Evolutionary conservation across 2,329 filamentous ascomycete species (phyloP).

Genomic region (Ambrosiella xylebori): DNA sequence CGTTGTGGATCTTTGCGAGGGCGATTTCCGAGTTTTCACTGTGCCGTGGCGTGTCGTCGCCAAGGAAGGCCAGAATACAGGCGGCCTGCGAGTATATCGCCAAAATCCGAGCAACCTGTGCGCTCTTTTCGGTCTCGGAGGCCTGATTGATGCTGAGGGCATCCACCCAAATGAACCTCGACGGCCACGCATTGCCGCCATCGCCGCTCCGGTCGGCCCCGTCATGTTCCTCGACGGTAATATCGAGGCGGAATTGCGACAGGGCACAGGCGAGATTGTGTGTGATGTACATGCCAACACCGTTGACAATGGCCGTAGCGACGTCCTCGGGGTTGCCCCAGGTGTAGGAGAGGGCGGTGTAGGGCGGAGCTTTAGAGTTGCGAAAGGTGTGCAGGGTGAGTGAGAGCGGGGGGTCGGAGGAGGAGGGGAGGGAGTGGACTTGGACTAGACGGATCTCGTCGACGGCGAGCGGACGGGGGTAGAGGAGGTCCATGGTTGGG

Average conservation of each 20-base stretch:
- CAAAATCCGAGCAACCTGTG: conserved; percentile 16
- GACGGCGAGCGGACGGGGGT: conserved; percentile 3
- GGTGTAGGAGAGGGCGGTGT: conserved; percentile 18
- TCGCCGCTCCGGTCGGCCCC: neutral
- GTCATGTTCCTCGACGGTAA: conserved; percentile 12
- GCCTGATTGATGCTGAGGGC: conserved; percentile 18
- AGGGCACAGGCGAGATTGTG: conserved; percentile 18
- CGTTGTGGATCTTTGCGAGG: conserved; percentile 12
- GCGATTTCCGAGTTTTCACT: conserved; percentile 6
- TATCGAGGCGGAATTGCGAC: conserved; percentile 15
- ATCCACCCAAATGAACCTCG: conserved; percentile 16
- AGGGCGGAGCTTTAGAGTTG: conserved; percentile 11
- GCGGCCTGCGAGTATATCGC: conserved; percentile 16
- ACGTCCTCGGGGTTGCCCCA: conserved; percentile 16
- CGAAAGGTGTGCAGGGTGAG: conserved; percentile 9
- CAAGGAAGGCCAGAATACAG: conserved; percentile 14
- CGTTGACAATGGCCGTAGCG: conserved; percentile 16
- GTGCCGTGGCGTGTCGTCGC: conserved; percentile 7
- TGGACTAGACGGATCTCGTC: conserved; percentile 13
- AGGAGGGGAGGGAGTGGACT: conserved; percentile 4
- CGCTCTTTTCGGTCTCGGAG: conserved; percentile 15
- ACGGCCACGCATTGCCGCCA: conserved; percentile 9
- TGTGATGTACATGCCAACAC: conserved; percentile 15
- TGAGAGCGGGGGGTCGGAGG: conserved; percentile 4
- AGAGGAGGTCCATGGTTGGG: conserved; percentile 4